Conservation (phyloP, 306 rosid genomes). For the Begonia fuchsioides region DNA sequence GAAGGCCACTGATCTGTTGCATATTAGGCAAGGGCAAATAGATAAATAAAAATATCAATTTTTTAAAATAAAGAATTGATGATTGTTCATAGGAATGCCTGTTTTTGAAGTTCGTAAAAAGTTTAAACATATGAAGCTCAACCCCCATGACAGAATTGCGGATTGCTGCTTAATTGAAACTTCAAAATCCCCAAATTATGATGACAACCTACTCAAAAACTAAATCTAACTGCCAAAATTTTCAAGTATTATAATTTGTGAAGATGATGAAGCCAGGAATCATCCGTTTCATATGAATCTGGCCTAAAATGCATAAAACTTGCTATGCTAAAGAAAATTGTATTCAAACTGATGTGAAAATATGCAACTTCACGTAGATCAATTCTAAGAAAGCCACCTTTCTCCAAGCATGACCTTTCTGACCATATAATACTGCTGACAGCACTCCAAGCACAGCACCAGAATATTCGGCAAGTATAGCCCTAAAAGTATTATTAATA, state of each 20-base stretch:
- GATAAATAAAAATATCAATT: conserved; percentile 12
- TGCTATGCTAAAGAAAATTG: too few relatives aligned
- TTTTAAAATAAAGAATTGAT: conserved; percentile 2
- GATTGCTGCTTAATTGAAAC: too few relatives aligned
- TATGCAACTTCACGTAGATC: too few relatives aligned
- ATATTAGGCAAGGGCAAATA: conserved; percentile 15
- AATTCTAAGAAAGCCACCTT: conserved; percentile 37
- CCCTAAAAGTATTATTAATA: conserved; percentile 29
- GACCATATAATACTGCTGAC: conserved; percentile 78
- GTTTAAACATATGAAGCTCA: too few relatives aligned
- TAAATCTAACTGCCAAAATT: too few relatives aligned
- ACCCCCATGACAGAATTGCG: too few relatives aligned
- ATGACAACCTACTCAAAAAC: background rate
- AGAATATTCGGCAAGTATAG: conserved; percentile 91
- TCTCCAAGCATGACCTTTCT: conserved; percentile 68
- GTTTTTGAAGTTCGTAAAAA: background rate
- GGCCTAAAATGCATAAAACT: too few relatives aligned
- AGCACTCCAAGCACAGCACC: conserved; percentile 96
- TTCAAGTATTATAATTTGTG: too few relatives aligned
- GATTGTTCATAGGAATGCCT: background rate
- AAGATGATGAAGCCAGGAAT: too few relatives aligned
- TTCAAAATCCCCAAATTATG: background rate
- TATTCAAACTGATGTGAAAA: too few relatives aligned
- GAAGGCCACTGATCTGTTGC: conserved; percentile 79
- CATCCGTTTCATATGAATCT: too few relatives aligned